Evolutionary conservation across 345 rosid genomes (phyloP).

Genomic region (Excoecaria agallocha): DNA sequence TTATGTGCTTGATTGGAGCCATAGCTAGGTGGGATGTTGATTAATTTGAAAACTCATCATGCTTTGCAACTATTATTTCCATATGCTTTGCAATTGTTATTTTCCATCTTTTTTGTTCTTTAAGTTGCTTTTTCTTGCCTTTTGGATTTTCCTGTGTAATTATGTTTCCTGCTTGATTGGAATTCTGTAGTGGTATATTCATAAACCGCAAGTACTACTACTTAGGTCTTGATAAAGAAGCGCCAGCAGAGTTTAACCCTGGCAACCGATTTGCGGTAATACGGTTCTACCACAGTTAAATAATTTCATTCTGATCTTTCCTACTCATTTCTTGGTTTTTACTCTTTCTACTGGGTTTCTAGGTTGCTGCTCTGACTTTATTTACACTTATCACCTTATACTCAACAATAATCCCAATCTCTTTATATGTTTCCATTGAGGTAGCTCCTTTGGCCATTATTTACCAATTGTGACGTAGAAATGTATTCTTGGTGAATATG

Average conservation of each 20-base stretch:
- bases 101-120: not conserved
- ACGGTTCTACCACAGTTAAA: conserved; percentile 16
- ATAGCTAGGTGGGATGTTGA: conserved; percentile 65
- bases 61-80: conserved; percentile 8
- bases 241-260: conserved; percentile 66
- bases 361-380: conserved; percentile 74
- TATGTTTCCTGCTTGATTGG: conserved; percentile 25
- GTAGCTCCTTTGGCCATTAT: conserved; percentile 37
- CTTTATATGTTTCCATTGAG: conserved; percentile 97
- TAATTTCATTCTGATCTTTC: not conserved
- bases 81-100: not conserved
- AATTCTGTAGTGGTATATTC: conserved; percentile 78
- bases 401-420: conserved; percentile 95
- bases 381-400: conserved; percentile 90
- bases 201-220: conserved; percentile 67
- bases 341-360: conserved; percentile 30
- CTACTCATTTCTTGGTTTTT: not conserved
- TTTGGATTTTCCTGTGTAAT: not conserved
- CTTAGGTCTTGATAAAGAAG: conserved; percentile 48
- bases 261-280: conserved; percentile 68
- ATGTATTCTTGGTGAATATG: conserved; percentile 18
- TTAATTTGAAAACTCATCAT: conserved; percentile 13
- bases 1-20: conserved; percentile 91
- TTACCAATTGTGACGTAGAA: conserved; percentile 1
- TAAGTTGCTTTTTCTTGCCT: not conserved